Evolutionary conservation across 495 filamentous ascomycete genomes (phyloP).

Genomic region (Xylaria sp.): DNA sequence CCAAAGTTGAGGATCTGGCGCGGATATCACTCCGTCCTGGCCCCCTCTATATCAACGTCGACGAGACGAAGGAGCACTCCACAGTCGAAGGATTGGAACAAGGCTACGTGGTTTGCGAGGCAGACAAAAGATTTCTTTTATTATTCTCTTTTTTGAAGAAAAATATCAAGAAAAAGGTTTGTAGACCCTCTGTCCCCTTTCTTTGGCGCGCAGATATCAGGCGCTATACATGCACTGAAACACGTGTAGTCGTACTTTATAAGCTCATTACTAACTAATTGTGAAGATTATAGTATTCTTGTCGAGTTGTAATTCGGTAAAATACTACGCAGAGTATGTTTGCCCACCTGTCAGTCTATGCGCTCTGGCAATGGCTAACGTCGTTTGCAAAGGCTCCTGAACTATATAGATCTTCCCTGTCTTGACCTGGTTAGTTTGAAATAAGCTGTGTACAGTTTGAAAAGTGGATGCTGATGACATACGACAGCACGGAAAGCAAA

Average conservation of each 20-base stretch:
- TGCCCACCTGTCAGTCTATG: not conserved
- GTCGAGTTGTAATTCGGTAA: slow-evolving; percentile 90
- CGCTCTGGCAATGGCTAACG: not conserved
- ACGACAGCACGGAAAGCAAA: slow-evolving; percentile 29
- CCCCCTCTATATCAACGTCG: slow-evolving; percentile 75
- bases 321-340: slow-evolving; percentile 81
- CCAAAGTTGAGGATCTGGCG: slow-evolving; percentile 96
- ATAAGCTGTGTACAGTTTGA: not conserved
- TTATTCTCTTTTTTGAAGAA: slow-evolving; percentile 96
- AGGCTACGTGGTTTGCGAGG: slow-evolving; percentile 91
- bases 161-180: slow-evolving; percentile 76
- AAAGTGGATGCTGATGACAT: not conserved
- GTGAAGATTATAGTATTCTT: slow-evolving; percentile 91
- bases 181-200: not conserved
- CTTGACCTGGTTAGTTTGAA: slow-evolving; percentile 60
- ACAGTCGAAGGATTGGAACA: slow-evolving; percentile 95
- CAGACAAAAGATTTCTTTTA: slow-evolving; percentile 90
- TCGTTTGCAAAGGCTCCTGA: slow-evolving; percentile 60
- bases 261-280: not conserved
- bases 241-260: too few relatives aligned
- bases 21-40: slow-evolving; percentile 91
- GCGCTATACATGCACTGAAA: not conserved
- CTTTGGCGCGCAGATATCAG: not conserved
- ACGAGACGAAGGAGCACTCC: slow-evolving; percentile 68
- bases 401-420: slow-evolving; percentile 83